Percentiles rank a stretch among this genome's conserved stretches.
Conservation (phyloP, 2,329 filamentous ascomycete species). For the Talaromyces atroroseus region DNA sequence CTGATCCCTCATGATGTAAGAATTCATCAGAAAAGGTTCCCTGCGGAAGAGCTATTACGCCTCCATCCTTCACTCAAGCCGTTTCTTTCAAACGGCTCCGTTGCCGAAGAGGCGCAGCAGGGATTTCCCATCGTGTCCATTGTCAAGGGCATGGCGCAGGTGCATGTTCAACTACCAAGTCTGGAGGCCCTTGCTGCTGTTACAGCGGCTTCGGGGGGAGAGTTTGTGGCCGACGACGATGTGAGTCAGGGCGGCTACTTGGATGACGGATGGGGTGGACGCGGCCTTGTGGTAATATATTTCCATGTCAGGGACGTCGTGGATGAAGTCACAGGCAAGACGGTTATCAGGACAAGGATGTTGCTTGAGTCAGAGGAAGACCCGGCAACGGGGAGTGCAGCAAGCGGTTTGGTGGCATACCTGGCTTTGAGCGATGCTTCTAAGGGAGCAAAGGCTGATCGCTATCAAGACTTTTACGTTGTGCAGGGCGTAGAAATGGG, state of each 20-base stretch:
- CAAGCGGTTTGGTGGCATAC: constrained; percentile 52
- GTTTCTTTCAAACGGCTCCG: constrained; percentile 13
- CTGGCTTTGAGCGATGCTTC: constrained; percentile 43
- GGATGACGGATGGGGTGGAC: constrained; percentile 28
- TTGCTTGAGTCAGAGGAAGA: constrained; percentile 26
- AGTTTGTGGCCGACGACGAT: constrained; percentile 17
- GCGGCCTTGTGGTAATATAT: constrained; percentile 27
- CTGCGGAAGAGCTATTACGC: constrained; percentile 20
- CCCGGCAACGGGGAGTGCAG: constrained; percentile 51
- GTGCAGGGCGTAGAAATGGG: constrained; percentile 67
- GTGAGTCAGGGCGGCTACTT: constrained; percentile 19
- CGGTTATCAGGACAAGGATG: constrained; percentile 29
- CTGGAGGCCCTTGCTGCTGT: constrained; percentile 52
- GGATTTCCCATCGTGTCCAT: constrained; percentile 33
- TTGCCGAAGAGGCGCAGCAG: not conserved
- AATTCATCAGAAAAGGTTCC: constrained; percentile 27
- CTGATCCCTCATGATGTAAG: constrained; percentile 33
- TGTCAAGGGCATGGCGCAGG: constrained; percentile 48
- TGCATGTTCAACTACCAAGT: constrained; percentile 57
- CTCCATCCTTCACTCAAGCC: constrained; percentile 24
- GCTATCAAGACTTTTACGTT: constrained; percentile 45
- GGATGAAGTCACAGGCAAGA: constrained; percentile 49
- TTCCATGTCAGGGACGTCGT: constrained; percentile 40
- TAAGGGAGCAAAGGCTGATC: constrained; percentile 18
- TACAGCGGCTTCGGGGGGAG: constrained; percentile 20